phyloP scores from a whole-genome alignment of 2,329 filamentous ascomycete genomes.

The Fusarium sublunatum region DNA sequence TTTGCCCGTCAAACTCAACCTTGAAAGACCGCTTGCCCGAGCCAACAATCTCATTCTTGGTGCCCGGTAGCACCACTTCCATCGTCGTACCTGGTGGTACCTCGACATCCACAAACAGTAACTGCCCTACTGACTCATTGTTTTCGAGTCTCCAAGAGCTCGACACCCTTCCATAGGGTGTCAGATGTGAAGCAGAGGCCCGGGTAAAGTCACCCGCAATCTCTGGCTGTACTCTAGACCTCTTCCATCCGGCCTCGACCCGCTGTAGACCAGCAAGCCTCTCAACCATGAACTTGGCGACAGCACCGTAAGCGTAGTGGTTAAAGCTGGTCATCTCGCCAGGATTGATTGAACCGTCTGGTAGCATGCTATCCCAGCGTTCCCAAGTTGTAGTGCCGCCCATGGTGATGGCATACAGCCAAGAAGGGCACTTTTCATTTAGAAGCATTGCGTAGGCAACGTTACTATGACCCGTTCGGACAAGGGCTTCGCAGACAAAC shows the following conservation, averaged over 20 bases:
- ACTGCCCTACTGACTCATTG: conserved; percentile 8
- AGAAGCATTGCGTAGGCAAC: conserved; percentile 54
- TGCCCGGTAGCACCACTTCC: conserved; percentile 36
- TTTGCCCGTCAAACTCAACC: neutral
- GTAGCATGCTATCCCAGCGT: conserved; percentile 55
- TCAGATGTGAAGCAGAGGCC: conserved; percentile 35
- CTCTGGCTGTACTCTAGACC: conserved; percentile 26
- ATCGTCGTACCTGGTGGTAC: conserved; percentile 35
- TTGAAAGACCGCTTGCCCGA: conserved; percentile 38
- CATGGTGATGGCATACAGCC: conserved; percentile 55
- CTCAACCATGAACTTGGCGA: conserved; percentile 53
- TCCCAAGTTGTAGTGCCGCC: conserved; percentile 58
- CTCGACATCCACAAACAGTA: conserved; percentile 23
- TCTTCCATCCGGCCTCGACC: conserved; percentile 45
- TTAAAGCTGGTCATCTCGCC: conserved; percentile 58
- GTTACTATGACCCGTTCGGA: conserved; percentile 29
- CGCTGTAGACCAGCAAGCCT: conserved; percentile 39
- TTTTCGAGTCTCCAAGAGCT: conserved; percentile 35
- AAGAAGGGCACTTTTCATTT: conserved; percentile 50
- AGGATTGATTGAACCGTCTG: conserved; percentile 53
- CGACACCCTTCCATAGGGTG: conserved; percentile 39
- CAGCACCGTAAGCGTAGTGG: conserved; percentile 56
- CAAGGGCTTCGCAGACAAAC: conserved; percentile 40
- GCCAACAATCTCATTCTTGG: conserved; percentile 26
- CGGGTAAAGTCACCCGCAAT: conserved; percentile 36